Base-by-base conservation (phyloP, 2,329 filamentous ascomycete species). In the Xylaria sp. region DNA sequence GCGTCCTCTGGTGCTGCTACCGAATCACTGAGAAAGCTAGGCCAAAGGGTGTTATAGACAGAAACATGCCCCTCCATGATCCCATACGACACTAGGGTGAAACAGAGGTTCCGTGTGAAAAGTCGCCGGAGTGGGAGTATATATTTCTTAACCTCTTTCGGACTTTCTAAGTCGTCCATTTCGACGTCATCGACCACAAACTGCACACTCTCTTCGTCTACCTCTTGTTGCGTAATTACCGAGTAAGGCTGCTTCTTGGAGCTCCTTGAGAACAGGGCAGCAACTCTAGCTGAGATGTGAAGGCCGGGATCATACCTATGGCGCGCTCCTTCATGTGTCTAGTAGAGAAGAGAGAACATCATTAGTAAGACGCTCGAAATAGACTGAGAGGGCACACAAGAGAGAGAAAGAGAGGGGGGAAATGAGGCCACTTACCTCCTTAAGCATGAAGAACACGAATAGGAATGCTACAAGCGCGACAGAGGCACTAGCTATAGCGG, bases 11-110 rank as follows among this genome's bases (percentile, higher is more conserved):
- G 23, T 47, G 40, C 17, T 19, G 49, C 42, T 14, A 63, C 60
- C 11, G 55, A 25, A 23, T 59, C 54, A 35, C 55, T 54, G 6
- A 63, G 49, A 40, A 59, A 59, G 19, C 55, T 59, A 2, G 60
- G 60, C 60, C 54, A 59, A 28, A 63, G 60, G 21, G 60, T 63
- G 38, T 63, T 63, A 15, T 59, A 63, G 21, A 54, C 60, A 14
- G 60, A 8, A 47, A 63, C 42, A n/a, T 63, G 60, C n/a, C 60
- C 60, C 55, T 63, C 60, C 55, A 59, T 59, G 31, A 63, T 63
- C 6, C 47, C 60, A 46, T 63, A 52, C 1, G 60, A 19, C 23
- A 31, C 17, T 11, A 63, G 43, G 23, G 60, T 63, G 12, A 63
- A 35, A 31, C 54, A 59, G 15, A 63, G 42, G 37, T 60, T 63